phyloP scores from a whole-genome alignment of 257 asterid genomes.

The Fraxinus cuspidata region DNA sequence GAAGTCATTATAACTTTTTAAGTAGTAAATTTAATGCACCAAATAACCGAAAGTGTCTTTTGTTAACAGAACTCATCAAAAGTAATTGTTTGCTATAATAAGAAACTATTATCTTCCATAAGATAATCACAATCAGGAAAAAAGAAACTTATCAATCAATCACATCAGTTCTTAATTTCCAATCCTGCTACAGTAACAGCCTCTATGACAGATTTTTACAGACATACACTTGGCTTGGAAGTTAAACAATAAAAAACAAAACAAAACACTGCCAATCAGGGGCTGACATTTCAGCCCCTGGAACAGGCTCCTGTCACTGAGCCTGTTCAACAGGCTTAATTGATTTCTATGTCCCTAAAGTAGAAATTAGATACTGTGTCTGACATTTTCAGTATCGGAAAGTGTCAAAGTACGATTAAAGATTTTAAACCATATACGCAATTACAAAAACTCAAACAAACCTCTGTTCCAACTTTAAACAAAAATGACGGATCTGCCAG shows the following conservation, averaged over 20 bases:
- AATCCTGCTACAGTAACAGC: too few relatives aligned
- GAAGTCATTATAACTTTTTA: not conserved
- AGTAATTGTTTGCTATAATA: not conserved
- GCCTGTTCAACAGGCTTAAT: too few relatives aligned
- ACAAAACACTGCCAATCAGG: too few relatives aligned
- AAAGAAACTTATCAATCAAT: not conserved
- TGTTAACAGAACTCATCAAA: not conserved
- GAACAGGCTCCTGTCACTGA: too few relatives aligned
- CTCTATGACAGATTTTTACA: too few relatives aligned
- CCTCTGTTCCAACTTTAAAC: slow-evolving; percentile 97
- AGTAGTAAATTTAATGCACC: not conserved
- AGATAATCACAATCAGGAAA: not conserved
- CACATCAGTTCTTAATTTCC: not conserved
- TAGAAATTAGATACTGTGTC: not conserved
- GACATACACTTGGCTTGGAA: too few relatives aligned
- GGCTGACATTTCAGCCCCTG: too few relatives aligned
- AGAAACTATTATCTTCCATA: not conserved
- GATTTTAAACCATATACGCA: not conserved
- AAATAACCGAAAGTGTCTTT: not conserved
- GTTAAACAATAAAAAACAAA: too few relatives aligned
- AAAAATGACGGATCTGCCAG: slow-evolving; percentile 90
- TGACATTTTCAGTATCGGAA: not conserved
- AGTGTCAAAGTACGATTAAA: not conserved
- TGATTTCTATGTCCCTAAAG: not conserved
- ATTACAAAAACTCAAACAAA: slow-evolving; percentile 34